Conservation (phyloP, 2,329 filamentous ascomycete species). For the Botryotinia calthae region DNA sequence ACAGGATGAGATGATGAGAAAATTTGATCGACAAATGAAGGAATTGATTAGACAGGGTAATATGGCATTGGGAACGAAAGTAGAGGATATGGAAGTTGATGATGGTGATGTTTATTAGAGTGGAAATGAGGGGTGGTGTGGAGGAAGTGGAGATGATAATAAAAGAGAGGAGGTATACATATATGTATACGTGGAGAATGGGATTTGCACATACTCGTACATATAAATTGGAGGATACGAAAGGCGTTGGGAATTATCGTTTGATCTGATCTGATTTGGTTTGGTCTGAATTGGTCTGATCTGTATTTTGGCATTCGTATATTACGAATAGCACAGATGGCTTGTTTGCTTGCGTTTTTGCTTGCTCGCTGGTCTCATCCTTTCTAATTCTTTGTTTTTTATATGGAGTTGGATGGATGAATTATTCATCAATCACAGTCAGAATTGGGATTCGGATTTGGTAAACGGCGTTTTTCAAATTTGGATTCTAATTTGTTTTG, state of each 20-base stretch:
- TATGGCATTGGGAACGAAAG: constrained; percentile 74
- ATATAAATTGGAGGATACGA: background rate
- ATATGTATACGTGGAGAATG: background rate
- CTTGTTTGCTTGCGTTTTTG: background rate
- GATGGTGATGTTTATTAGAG: constrained; percentile 19
- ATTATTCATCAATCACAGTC: background rate
- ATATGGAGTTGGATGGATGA: background rate
- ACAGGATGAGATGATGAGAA: constrained; percentile 73
- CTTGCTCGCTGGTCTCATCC: background rate
- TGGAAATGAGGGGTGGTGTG: background rate
- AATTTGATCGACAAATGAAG: constrained; percentile 75
- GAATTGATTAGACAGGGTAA: constrained; percentile 88
- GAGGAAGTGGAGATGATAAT: too few species aligned
- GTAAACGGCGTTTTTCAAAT: background rate
- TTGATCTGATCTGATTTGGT: background rate
- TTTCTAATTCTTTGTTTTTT: background rate
- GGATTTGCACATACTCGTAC: background rate
- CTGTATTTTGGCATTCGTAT: background rate
- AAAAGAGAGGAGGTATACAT: background rate
- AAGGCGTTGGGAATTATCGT: background rate
- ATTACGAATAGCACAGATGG: background rate
- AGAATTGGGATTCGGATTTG: background rate
- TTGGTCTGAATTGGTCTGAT: background rate
- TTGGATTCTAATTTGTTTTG: background rate
- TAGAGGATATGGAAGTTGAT: constrained; percentile 35